phyloP scores from a whole-genome alignment of 164 flowering plant genomes.

The Nymphaea colorata region DNA sequence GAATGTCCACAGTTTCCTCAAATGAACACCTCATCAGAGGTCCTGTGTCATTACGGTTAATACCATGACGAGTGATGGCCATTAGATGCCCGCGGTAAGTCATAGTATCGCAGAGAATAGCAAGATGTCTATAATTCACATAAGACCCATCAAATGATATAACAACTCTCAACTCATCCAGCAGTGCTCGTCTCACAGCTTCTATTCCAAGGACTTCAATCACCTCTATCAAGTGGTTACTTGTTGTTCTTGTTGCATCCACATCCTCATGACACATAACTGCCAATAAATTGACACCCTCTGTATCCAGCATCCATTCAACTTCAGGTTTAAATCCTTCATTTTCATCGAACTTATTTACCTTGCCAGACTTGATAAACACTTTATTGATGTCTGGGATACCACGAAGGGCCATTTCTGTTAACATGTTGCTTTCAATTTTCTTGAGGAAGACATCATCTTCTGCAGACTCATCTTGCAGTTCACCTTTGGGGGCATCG shows the following conservation, averaged over 20 bases:
- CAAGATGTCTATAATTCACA: constrained; percentile 92
- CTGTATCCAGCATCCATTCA: constrained; percentile 99
- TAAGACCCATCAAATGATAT: constrained; percentile 99
- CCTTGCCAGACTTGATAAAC: constrained; percentile 68
- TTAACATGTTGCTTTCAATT: constrained; percentile 92
- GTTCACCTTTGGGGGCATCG: constrained; percentile 88
- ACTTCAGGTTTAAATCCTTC: constrained; percentile 74
- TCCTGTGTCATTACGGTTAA: constrained; percentile 92
- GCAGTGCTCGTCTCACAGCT: constrained; percentile 76
- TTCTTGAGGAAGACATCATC: constrained; percentile 95
- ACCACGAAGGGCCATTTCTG: constrained; percentile 97
- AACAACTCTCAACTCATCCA: constrained; percentile 93
- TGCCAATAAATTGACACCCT: constrained; percentile 94
- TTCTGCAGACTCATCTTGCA: constrained; percentile 87
- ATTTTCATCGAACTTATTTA: constrained; percentile 64
- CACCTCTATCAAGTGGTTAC: constrained; percentile 95
- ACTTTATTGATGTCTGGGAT: constrained; percentile 96
- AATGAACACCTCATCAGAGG: constrained; percentile 99
- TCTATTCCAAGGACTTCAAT: constrained; percentile 98
- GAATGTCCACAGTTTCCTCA: constrained; percentile 89
- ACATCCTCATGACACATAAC: constrained; percentile 94
- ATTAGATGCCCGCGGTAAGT: constrained; percentile 95
- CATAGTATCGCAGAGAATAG: constrained; percentile 97
- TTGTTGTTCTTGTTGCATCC: constrained; percentile 82
- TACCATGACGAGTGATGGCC: constrained; percentile 99